A percentile compares a stretch with the other conserved stretches of the same genome.
Conservation (phyloP, 179 eudicot genomes). For the Beta lomatogona region DNA sequence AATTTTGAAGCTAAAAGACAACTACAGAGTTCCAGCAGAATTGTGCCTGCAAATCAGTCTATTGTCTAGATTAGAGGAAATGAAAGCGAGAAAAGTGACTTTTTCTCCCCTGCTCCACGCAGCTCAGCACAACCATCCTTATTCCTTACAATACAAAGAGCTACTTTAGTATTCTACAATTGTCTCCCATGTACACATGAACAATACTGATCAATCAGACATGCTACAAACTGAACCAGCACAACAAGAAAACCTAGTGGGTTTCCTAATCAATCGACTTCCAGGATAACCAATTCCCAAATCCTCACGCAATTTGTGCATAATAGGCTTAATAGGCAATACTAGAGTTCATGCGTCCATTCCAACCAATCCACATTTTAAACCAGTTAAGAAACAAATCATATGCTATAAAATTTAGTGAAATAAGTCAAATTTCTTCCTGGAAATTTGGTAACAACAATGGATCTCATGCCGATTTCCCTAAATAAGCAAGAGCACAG, state of each 20-base stretch:
- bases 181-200: background rate
- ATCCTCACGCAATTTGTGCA: background rate
- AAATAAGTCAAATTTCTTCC: background rate
- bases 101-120: background rate
- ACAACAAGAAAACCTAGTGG: background rate
- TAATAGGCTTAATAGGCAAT: background rate
- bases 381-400: no score
- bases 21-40: background rate
- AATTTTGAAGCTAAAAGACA: background rate
- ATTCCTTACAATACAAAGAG: background rate
- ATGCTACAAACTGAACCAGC: background rate
- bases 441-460: no score
- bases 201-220: background rate
- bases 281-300: background rate
- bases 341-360: background rate
- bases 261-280: background rate
- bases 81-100: background rate
- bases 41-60: background rate
- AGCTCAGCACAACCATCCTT: background rate
- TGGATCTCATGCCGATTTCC: no score
- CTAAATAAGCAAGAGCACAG: no score
- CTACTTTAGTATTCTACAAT: background rate
- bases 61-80: no score
- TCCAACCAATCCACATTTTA: background rate
- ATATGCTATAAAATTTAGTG: no score